These are phyloP conservation scores for Meyerozyma guilliermondii DNA, from an alignment of 1,139 yeast species.

Conservation along the genomic window DNA sequence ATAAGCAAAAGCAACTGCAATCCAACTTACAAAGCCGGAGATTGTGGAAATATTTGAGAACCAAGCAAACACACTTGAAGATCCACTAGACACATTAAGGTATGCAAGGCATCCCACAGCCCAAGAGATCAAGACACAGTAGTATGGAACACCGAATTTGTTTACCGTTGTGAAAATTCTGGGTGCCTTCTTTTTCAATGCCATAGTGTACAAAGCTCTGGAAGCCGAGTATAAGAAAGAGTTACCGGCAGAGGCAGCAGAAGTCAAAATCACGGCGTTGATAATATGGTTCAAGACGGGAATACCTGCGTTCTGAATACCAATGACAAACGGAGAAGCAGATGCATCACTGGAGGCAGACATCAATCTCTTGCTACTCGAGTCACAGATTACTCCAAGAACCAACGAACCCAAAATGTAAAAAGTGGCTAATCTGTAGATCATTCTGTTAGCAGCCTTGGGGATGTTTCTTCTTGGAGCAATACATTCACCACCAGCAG, in stretches of 20 bases:
- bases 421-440: conserved; percentile 44
- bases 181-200: conserved; percentile 64
- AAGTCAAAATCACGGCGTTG: conserved; percentile 63
- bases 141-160: conserved; percentile 55
- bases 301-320: conserved; percentile 54
- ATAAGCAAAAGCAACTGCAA: conserved; percentile 38
- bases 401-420: conserved; percentile 31
- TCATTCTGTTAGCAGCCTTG: conserved; percentile 42
- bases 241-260: conserved; percentile 70
- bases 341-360: conserved; percentile 40
- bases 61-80: conserved; percentile 57
- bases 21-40: conserved; percentile 68
- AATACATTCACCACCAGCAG: conserved; percentile 34
- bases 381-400: conserved; percentile 2
- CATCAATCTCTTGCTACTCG: conserved; percentile 10
- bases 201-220: conserved; percentile 60
- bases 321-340: conserved; percentile 42
- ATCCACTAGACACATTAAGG: conserved; percentile 52
- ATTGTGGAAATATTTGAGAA: conserved; percentile 69
- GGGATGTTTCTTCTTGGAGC: conserved; percentile 43
- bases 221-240: conserved; percentile 70
- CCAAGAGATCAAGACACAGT: conserved; percentile 39
- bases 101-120: conserved; percentile 55
- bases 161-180: conserved; percentile 48
- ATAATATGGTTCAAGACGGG: conserved; percentile 58